Evolutionary conservation across 1,139 yeast genomes (phyloP).

Genomic region (Debaryomyces sp.): DNA sequence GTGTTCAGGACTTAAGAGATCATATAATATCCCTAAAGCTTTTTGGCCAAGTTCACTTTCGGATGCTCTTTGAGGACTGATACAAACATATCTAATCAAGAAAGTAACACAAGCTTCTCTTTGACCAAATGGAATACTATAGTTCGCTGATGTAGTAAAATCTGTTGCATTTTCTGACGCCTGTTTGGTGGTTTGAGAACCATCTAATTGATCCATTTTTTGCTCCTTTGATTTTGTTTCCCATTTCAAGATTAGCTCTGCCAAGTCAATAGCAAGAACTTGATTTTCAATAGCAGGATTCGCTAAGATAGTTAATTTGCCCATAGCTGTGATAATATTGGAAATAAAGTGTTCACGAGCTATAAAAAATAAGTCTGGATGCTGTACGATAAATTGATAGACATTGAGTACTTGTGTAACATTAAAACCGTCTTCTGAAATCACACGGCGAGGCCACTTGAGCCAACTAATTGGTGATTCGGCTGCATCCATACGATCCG

Average conservation of each 20-base stretch:
- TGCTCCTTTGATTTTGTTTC: conserved; percentile 53
- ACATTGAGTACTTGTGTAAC: conserved; percentile 85
- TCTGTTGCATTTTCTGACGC: conserved; percentile 20
- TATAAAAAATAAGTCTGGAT: conserved; percentile 79
- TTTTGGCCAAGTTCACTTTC: conserved; percentile 83
- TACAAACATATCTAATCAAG: conserved; percentile 84
- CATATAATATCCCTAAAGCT: conserved; percentile 74
- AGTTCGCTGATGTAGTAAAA: conserved; percentile 47
- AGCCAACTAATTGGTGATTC: conserved; percentile 79
- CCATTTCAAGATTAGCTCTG: conserved; percentile 86
- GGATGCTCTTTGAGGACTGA: conserved; percentile 81
- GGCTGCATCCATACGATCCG: conserved; percentile 60
- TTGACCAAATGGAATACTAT: conserved; percentile 73
- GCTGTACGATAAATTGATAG: conserved; percentile 86
- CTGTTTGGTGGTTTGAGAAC: conserved; percentile 4
- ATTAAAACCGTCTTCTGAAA: conserved; percentile 86
- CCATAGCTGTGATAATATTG: conserved; percentile 92
- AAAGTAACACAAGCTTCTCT: conserved; percentile 93
- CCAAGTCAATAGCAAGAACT: conserved; percentile 82
- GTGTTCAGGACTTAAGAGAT: conserved; percentile 66
- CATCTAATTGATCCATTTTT: conserved; percentile 8
- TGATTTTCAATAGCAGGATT: conserved; percentile 85
- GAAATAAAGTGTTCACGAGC: conserved; percentile 90
- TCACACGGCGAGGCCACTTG: conserved; percentile 91
- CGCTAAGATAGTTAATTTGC: conserved; percentile 80